Evolutionary conservation across 1,139 yeast species (phyloP), one percentile per base, ranked within the genome.

Genomic region (Candida mesenterica): DNA sequence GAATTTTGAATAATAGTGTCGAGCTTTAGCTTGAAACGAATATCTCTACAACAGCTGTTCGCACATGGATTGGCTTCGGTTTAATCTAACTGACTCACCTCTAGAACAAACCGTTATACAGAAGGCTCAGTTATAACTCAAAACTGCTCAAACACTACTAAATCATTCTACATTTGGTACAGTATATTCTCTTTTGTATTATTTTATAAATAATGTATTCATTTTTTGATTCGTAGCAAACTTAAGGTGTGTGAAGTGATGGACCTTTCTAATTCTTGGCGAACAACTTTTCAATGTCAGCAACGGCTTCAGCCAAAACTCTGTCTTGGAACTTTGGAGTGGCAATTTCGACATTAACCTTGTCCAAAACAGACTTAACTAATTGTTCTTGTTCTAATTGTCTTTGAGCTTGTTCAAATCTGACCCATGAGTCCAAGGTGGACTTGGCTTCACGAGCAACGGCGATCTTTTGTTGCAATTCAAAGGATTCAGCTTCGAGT

Each of bases 381-480:
- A 92, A 80, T 68, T 88, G 96, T 65, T 82, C 79, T 77, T 92
- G 98, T 76, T 92, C 96, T 60, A 83, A 72, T 77, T 88, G 96
- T 75, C 97, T 92, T 56, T 90, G 94, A 62, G 88, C 90, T 52
- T 88, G 84, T 76, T 92, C 98, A 68, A 86, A 88, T 81, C 97
- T 88, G 55, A 89, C 97, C 98, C 98, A 92, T 24, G 97, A 88
- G 71, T 92, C 98, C 62, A 92, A 81, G 43, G 92, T 95, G 41
- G 95, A 71, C 75, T 85, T 89, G 59, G 97, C 97, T 75, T 89
- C 96, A 44, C 72, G 55, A 43, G 95, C 92, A 53, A 88, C 79
- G 47, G 83, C 92, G 50, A 87, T 88, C 62, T 82, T 70, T 75
- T 92, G 98, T 76, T 89, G 85, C 64, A 86, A 78, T 69, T 84